phyloP scores from a whole-genome alignment of 345 rosid genomes.

The Eucalyptus marginata region DNA sequence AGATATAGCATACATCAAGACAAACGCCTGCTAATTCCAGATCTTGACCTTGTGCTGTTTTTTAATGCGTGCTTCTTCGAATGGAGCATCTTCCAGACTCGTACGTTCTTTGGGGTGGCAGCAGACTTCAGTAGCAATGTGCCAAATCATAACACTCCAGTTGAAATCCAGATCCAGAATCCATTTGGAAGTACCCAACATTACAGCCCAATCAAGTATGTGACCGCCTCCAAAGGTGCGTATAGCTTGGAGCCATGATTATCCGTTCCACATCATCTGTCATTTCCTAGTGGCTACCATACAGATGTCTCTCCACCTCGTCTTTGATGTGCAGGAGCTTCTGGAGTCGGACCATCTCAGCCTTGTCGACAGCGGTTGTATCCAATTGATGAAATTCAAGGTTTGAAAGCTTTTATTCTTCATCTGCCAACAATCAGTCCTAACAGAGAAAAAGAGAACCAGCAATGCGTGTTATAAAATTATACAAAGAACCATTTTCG shows the following conservation, averaged over 20 bases:
- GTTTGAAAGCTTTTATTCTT: not conserved
- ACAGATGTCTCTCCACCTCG: not conserved
- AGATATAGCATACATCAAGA: no score
- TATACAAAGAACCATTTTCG: accelerated
- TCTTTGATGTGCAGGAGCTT: not conserved
- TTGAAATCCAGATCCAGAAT: not conserved
- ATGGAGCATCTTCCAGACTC: not conserved
- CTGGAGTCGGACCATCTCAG: not conserved
- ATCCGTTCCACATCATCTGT: no score
- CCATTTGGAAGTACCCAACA: not conserved
- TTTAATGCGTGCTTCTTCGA: no score
- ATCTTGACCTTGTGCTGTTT: no score
- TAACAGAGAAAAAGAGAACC: not conserved
- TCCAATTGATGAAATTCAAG: not conserved
- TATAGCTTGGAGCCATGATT: no score
- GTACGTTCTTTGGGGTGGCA: no score
- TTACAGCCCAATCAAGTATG: not conserved
- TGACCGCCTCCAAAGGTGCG: no score
- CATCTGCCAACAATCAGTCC: not conserved
- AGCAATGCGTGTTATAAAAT: not conserved
- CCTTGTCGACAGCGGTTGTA: not conserved
- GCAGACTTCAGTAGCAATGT: not conserved
- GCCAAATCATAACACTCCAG: not conserved
- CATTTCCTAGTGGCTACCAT: not conserved
- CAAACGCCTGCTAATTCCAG: no score